Evolutionary conservation across 495 filamentous ascomycete genomes (phyloP), one percentile per base, ranked within the genome.

Genomic region (Penicillium diatomitis): DNA sequence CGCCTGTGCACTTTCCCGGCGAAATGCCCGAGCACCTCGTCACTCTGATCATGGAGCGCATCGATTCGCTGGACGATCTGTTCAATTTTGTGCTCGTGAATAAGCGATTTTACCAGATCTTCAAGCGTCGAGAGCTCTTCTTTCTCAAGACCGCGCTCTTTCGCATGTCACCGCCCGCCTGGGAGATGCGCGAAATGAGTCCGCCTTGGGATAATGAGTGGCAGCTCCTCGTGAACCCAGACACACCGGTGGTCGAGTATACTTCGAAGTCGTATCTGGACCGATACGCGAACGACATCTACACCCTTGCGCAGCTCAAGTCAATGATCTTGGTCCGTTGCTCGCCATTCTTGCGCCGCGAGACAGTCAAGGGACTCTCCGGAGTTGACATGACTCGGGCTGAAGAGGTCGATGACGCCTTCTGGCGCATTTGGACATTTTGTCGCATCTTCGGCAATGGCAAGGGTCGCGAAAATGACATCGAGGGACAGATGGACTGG

Each of bases 401-500:
- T 0, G 67, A 71, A 40, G 73, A 77, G 46, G 71, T 84, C n/a
- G 77, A 84, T 53, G 73, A 81, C 58, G 82, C 82, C 1, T 76
- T 85, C 46, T 85, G 81, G 80, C 74, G 82, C 0, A 73, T 86
- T 12, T 86, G 82, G 82, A 82, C 77, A 3, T 86, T 86, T 64
- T 85, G 82, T 58, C 77, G 75, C 10, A 75, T 85, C 37, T 86
- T 86, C 46, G 82, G 82, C 3, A 72, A 69, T 37, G 72, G 72
- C 0, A 81, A 80, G 44, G 68, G 70, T 32, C 70, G 82, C 11
- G 81, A 84, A 54, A 77, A 77, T 31, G 81, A 85, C 52, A 67
- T 83, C 41, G 62, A 71, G n/a, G 80, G 74, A 7, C 82, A 86
- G 54, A 66, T 82, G 51, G 80, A 84, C 42, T 86, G 82, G 82